A percentile compares a stretch with the other conserved stretches of the same genome.
Evolutionary conservation across 148 eudicot species (phyloP).

Genomic region (Silene conica): DNA sequence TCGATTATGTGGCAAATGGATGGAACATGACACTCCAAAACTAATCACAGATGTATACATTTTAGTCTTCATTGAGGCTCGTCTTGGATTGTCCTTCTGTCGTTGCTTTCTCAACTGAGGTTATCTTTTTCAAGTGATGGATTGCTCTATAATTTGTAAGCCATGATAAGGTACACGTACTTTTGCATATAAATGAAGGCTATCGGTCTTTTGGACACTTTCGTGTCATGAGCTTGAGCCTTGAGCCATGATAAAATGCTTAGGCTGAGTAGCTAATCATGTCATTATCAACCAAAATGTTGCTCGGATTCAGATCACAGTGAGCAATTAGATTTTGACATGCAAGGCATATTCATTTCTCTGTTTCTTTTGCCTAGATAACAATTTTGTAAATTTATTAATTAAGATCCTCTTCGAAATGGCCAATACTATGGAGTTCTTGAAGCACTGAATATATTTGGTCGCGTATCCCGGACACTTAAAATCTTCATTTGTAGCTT

Average conservation of each 20-base stretch:
- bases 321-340: constrained; percentile 9
- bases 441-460: not conserved
- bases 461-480: not conserved
- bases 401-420: too few relatives aligned
- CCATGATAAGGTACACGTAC: constrained; percentile 8
- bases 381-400: not conserved
- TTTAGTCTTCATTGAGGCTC: not conserved
- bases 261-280: too few relatives aligned
- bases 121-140: not conserved
- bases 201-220: too few relatives aligned
- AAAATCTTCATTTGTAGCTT: too few relatives aligned
- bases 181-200: too few relatives aligned
- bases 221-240: too few relatives aligned
- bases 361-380: too few relatives aligned
- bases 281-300: not conserved
- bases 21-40: constrained; percentile 18
- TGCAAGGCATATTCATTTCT: too few relatives aligned
- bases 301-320: too few relatives aligned
- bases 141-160: constrained; percentile 13
- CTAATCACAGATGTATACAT: constrained; percentile 5
- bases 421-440: too few relatives aligned
- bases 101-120: not conserved
- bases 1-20: constrained; percentile 9
- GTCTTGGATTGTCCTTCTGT: constrained; percentile 7
- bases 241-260: too few relatives aligned